These are phyloP conservation scores for Polyporus tsugae DNA, from an alignment of 1,284 basidiomycete species.

Conservation along the genomic window DNA sequence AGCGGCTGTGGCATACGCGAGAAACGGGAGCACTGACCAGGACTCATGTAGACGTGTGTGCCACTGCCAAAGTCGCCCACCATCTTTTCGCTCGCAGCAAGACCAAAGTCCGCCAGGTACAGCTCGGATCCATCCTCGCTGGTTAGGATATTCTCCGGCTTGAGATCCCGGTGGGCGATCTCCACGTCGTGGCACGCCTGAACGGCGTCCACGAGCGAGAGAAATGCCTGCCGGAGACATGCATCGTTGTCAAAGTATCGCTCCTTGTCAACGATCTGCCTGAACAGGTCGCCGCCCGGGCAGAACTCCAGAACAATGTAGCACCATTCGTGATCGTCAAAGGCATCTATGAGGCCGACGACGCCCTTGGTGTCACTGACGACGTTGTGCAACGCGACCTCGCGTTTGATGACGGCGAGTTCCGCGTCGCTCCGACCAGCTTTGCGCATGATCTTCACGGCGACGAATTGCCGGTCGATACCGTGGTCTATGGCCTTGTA, in stretches of 20 bases:
- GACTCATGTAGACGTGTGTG: conserved; percentile 68
- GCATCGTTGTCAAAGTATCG: conserved; percentile 58
- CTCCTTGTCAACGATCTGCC: conserved; percentile 61
- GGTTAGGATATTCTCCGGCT: conserved; percentile 79
- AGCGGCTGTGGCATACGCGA: neutral
- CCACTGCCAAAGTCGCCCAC: conserved; percentile 60
- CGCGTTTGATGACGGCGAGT: conserved; percentile 27
- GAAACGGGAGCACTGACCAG: conserved; percentile 45
- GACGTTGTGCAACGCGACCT: conserved; percentile 55
- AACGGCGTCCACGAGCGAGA: conserved; percentile 72
- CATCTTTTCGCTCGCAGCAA: conserved; percentile 61
- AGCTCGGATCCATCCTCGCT: conserved; percentile 54
- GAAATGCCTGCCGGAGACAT: conserved; percentile 58
- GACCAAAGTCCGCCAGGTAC: conserved; percentile 73
- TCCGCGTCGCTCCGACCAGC: conserved; percentile 6
- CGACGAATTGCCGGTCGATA: conserved; percentile 20
- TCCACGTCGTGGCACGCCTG: conserved; percentile 64
- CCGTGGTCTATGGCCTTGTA: conserved; percentile 42
- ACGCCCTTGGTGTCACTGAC: conserved; percentile 66
- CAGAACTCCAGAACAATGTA: conserved; percentile 73
- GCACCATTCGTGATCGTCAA: conserved; percentile 62
- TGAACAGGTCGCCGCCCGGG: conserved; percentile 69
- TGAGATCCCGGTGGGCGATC: conserved; percentile 76
- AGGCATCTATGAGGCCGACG: conserved; percentile 63
- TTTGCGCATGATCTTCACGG: conserved; percentile 41